A percentile compares a stretch with the other conserved stretches of the same genome.
These are phyloP conservation scores for Paramecium caudatum DNA, from an alignment of 73 alveolate species.

Conservation along the genomic window DNA sequence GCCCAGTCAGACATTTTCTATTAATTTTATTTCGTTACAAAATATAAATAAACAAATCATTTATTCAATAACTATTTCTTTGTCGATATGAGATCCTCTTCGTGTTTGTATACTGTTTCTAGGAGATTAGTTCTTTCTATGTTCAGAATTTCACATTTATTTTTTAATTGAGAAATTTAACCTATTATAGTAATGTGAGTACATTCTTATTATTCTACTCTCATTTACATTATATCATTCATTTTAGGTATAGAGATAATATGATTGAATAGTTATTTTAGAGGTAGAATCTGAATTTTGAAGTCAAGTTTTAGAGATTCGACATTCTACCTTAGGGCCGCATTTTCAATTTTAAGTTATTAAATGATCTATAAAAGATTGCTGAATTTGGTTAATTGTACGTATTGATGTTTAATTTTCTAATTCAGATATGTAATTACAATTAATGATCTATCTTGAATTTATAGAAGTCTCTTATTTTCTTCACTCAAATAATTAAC, in stretches of 20 bases:
- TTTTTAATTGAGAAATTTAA: background rate
- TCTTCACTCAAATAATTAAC: background rate
- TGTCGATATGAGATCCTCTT: too few relatives aligned
- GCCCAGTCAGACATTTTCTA: too few relatives aligned
- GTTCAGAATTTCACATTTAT: slow-evolving; percentile 10
- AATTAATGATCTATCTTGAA: background rate
- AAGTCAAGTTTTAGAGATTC: background rate
- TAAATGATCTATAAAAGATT: background rate
- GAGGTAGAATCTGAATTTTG: background rate
- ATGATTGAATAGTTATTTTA: slow-evolving; percentile 30
- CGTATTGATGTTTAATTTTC: background rate
- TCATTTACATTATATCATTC: background rate
- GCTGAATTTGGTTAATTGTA: slow-evolving; percentile 2
- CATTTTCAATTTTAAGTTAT: slow-evolving; percentile 6
- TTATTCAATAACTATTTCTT: too few relatives aligned
- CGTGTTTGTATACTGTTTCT: too few relatives aligned
- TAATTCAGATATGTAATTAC: background rate
- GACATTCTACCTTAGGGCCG: background rate
- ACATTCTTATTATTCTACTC: slow-evolving; percentile 17
- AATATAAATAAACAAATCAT: too few relatives aligned
- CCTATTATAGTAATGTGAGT: background rate
- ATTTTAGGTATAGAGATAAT: slow-evolving; percentile 8
- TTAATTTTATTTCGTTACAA: too few relatives aligned
- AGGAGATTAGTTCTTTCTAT: too few relatives aligned
- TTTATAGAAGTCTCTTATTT: background rate